A percentile compares a stretch with the other conserved stretches of the same genome.
These are phyloP conservation scores for Hypomyces rosellus DNA, from an alignment of 2,329 filamentous ascomycete genomes.

Conservation along the genomic window DNA sequence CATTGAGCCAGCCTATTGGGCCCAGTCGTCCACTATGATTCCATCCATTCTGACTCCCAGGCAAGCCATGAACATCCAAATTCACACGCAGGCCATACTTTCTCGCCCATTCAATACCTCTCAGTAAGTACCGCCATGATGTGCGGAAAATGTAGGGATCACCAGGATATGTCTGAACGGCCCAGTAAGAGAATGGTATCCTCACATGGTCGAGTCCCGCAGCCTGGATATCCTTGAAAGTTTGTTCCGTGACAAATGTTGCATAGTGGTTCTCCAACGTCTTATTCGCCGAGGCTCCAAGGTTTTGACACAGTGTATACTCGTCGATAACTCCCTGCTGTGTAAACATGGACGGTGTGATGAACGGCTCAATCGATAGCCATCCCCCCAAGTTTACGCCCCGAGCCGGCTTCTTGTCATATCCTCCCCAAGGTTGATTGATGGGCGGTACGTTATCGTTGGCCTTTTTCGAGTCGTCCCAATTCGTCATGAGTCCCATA, in stretches of 20 bases:
- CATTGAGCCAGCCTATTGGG: slow-evolving; percentile 79
- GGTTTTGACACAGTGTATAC: slow-evolving; percentile 66
- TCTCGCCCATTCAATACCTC: slow-evolving; percentile 87
- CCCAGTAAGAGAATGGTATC: slow-evolving; percentile 95
- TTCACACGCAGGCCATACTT: slow-evolving; percentile 91
- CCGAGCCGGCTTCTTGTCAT: slow-evolving; percentile 70
- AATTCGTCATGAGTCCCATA: slow-evolving; percentile 80
- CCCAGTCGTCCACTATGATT: slow-evolving; percentile 89
- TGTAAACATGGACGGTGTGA: slow-evolving; percentile 83
- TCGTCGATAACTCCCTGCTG: slow-evolving; percentile 72
- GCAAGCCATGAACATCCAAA: slow-evolving; percentile 84
- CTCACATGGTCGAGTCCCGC: slow-evolving; percentile 96
- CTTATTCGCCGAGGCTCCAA: slow-evolving; percentile 60
- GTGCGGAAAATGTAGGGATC: slow-evolving; percentile 86
- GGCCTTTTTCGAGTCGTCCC: slow-evolving; percentile 74
- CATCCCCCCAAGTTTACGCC: slow-evolving; percentile 93
- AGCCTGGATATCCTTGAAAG: slow-evolving; percentile 75
- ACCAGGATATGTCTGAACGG: slow-evolving; percentile 72
- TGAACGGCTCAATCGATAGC: slow-evolving; percentile 91
- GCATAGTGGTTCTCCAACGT: slow-evolving; percentile 89
- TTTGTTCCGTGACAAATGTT: slow-evolving; percentile 75
- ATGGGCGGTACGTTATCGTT: slow-evolving; percentile 78
- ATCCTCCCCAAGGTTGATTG: slow-evolving; percentile 67
- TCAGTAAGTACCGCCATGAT: slow-evolving; percentile 87
- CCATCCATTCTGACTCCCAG: slow-evolving; percentile 95